Evolutionary conservation across 177 flowering plant species (phyloP).

Genomic region (Vitis hybrid): DNA sequence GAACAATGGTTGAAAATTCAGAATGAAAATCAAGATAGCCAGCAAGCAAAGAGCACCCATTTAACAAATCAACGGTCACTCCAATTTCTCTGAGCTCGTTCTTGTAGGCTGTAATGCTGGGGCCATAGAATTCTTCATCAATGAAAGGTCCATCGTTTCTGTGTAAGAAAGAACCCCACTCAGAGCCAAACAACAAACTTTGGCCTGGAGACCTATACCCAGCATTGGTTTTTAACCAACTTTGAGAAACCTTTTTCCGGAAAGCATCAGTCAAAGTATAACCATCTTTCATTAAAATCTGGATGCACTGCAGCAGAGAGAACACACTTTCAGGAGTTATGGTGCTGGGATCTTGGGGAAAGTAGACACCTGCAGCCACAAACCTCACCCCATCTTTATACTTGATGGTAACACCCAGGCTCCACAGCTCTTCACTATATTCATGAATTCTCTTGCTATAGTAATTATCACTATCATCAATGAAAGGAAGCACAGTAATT

Average conservation of each 20-base stretch:
- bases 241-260: slow-evolving; percentile 17
- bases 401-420: slow-evolving; percentile 44
- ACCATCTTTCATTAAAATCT: slow-evolving; percentile 18
- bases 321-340: slow-evolving; percentile 30
- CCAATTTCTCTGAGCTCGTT: slow-evolving; percentile 50
- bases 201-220: slow-evolving; percentile 48
- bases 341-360: slow-evolving; percentile 27
- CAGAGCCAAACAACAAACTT: slow-evolving; percentile 37
- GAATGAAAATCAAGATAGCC: slow-evolving; percentile 32
- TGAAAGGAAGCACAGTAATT: slow-evolving; percentile 61
- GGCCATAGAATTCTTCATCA: slow-evolving; percentile 59
- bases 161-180: slow-evolving; percentile 30
- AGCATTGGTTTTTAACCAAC: slow-evolving; percentile 55
- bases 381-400: slow-evolving; percentile 38
- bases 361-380: slow-evolving; percentile 32
- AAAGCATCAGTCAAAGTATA: slow-evolving; percentile 33
- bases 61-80: slow-evolving; percentile 30
- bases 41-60: slow-evolving; percentile 47
- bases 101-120: slow-evolving; percentile 28
- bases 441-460: slow-evolving; percentile 45
- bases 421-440: slow-evolving; percentile 43
- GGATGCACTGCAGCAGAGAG: slow-evolving; percentile 44
- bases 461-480: slow-evolving; percentile 37
- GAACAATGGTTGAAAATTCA: slow-evolving; percentile 26
- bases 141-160: slow-evolving; percentile 67